Percentiles rank a stretch among this genome's conserved stretches.
phyloP scores from a whole-genome alignment of 2,329 filamentous ascomycete genomes.

The Hypoxylon sp. region DNA sequence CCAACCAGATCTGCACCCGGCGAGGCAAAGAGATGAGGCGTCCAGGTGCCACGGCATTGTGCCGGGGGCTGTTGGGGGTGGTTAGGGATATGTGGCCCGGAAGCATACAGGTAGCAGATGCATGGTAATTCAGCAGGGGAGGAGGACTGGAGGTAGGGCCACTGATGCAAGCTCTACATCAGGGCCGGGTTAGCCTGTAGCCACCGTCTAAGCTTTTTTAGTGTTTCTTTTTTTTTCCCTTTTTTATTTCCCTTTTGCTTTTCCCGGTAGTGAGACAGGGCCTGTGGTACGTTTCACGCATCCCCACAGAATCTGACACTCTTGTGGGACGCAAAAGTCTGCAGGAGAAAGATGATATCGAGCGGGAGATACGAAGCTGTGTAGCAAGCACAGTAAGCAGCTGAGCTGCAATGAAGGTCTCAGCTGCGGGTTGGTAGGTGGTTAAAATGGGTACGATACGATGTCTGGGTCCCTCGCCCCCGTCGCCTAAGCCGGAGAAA shows the following conservation, averaged over 20 bases:
- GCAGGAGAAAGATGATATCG: slow-evolving; percentile 41
- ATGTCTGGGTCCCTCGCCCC: slow-evolving; percentile 13
- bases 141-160: too few relatives aligned
- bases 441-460: slow-evolving; percentile 22
- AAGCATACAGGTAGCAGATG: slow-evolving; percentile 32
- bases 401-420: slow-evolving; percentile 33
- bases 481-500: slow-evolving; percentile 1
- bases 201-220: neutral
- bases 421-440: slow-evolving; percentile 32
- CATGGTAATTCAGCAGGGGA: slow-evolving; percentile 27
- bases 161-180: slow-evolving; percentile 16
- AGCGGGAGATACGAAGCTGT: slow-evolving; percentile 27
- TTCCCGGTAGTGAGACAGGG: slow-evolving; percentile 25
- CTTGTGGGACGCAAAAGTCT: slow-evolving; percentile 34
- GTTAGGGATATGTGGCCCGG: slow-evolving; percentile 34
- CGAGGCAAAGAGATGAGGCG: slow-evolving; percentile 43
- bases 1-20: slow-evolving; percentile 38
- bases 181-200: slow-evolving; percentile 7
- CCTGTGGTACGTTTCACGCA: slow-evolving; percentile 44
- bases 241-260: neutral
- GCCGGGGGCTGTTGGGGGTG: slow-evolving; percentile 8
- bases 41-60: slow-evolving; percentile 38
- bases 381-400: slow-evolving; percentile 41
- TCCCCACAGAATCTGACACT: slow-evolving; percentile 46
- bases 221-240: neutral